Evolutionary conservation across 768 basidiomycete genomes (phyloP), one percentile per base, ranked within the genome.

Genomic region (Solioccasus polychromus): DNA sequence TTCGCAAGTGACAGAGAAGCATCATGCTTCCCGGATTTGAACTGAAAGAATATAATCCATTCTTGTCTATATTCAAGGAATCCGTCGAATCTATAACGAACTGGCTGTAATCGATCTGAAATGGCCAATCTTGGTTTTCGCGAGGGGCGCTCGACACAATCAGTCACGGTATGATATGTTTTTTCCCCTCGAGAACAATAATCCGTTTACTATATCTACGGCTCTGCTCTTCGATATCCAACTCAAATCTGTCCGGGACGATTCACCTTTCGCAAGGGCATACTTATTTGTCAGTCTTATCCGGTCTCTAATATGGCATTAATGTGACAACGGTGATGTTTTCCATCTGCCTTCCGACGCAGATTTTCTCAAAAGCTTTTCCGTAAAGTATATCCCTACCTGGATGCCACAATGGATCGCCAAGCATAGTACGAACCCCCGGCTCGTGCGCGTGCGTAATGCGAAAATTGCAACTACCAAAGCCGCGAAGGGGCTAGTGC

Each of bases 11-110:
- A 40, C 79, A 81, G 39, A 63, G 76, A 45, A 76, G 67, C 49
- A 67, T 79, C 14, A 71, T 80, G 72, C 63, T 76, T 35, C 78
- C 78, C 2, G 79, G 76, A 3, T 80, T 81, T 48, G 75, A 78
- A 46, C 68, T 59, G 7, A 70, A 71, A 1, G 75, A 79, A 46
- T 69, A 71, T n/a, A 77, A 70, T 39, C 68, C 74, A 4, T 77
- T 76, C 48, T 64, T 79, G 5, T 66, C 71, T 11, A 68, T 80
- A 34, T 80, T 80, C 63, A 67, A 64, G 36, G 64, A 67, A 41
- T 70, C 45, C 20, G 58, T 59, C 1, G 54, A 61, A 8, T 35
- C 42, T 9, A 43, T 61, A 18, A 25, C 36, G 3, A 52, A 44
- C 45, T 58, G 59, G 59, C 15, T 31, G 8, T 61, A 65, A 23